These are phyloP conservation scores for Colletotrichum gigasporum DNA, from an alignment of 2,329 filamentous ascomycete genomes.

Conservation along the genomic window DNA sequence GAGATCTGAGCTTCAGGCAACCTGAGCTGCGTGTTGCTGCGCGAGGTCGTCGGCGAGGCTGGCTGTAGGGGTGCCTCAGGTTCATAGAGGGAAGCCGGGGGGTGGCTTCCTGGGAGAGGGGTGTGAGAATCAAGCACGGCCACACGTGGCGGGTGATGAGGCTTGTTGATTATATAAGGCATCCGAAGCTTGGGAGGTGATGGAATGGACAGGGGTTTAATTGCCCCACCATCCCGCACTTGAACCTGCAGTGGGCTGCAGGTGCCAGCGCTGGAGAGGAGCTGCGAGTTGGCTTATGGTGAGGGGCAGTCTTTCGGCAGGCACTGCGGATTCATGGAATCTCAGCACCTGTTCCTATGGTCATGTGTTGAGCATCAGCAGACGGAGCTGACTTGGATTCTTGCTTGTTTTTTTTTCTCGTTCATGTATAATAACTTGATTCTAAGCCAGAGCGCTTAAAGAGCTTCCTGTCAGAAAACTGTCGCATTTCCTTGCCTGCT, in stretches of 20 bases:
- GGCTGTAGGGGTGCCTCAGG: conserved; percentile 28
- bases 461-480: neutral
- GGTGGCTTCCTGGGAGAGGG: neutral
- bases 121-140: neutral
- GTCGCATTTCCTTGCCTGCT: neutral
- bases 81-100: neutral
- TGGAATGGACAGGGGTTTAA: neutral
- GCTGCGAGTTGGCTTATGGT: neutral
- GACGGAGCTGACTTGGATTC: too few relatives aligned
- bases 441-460: neutral
- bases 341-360: too few relatives aligned
- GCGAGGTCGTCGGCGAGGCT: conserved; percentile 29
- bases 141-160: conserved; percentile 9
- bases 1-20: conserved; percentile 35
- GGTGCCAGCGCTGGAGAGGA: conserved; percentile 24
- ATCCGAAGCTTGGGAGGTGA: neutral
- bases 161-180: neutral
- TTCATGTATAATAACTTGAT: neutral
- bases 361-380: too few relatives aligned
- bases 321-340: neutral
- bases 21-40: conserved; percentile 35
- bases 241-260: conserved; percentile 29
- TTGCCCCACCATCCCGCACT: conserved; percentile 25
- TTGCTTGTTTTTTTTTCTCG: too few relatives aligned
- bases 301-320: neutral